Evolutionary conservation across 768 basidiomycete genomes (phyloP), one percentile per base, ranked within the genome.

Genomic region (Artomyces pyxidatus): DNA sequence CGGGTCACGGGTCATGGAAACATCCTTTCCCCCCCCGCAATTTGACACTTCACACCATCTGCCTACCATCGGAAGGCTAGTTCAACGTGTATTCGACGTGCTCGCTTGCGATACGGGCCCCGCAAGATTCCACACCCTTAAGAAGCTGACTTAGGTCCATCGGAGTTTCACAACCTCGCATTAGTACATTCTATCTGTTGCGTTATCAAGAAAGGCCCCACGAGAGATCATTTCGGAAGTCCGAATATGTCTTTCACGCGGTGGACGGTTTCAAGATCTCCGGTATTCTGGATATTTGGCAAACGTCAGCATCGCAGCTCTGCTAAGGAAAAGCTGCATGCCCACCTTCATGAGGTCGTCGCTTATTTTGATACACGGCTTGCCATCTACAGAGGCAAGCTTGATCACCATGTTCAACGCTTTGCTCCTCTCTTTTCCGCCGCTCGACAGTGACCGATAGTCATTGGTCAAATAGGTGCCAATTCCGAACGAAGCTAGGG

Each of bases 321-420:
- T 40, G 16, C 11, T 46, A 29, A 32, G 19, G 42, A 26, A 25
- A 4, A 42, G n/a, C 16, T 17, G 17, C 16, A n/a, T n/a, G n/a
- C 60, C 10, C 29, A 81, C 84, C 79, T 98, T 99, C 8, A 72
- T 83, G 47, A 84, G 61, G 59, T 98, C 94, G 64, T 97, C 96
- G 48, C 90, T 93, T 58, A 99, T 80, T 68, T 99, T 98, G 57
- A 98, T 80, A 56, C 92, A 95, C 1, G 83, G 80, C 49, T 72
- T 72, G 9, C 75, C 77, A 58, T 88, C 72, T 11, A 96, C 83
- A 39, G 78, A 75, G 32, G 79, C 76, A 8, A 99, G 72, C 61
- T 97, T 97, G 68, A 97, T 93, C 42, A 99, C 95, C 61, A 98
- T 97, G 61, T 95, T 96, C 54, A 96, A 64, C 19, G 91, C 78